A percentile compares a stretch with the other conserved stretches of the same genome.
Evolutionary conservation across 2,329 filamentous ascomycete species (phyloP).

Genomic region (Lasiodiplodia sp.): DNA sequence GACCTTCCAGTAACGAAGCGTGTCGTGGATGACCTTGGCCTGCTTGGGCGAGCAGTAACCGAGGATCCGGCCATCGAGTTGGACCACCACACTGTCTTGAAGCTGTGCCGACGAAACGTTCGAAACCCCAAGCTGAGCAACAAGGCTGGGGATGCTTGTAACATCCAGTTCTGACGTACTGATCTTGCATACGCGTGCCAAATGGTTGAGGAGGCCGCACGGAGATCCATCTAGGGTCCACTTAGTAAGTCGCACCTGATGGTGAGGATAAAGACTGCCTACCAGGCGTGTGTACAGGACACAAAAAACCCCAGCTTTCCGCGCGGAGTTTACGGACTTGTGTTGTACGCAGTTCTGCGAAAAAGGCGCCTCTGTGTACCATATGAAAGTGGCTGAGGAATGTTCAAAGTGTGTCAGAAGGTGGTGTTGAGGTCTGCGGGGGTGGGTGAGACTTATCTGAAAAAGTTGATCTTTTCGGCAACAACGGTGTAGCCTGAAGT

Average conservation of each 20-base stretch:
- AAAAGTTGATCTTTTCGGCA: constrained; percentile 98
- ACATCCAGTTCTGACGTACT: constrained; percentile 78
- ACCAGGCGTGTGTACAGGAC: constrained; percentile 92
- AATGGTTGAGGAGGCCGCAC: constrained; percentile 92
- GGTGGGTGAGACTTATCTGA: constrained; percentile 77
- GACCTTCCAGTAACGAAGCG: constrained; percentile 94
- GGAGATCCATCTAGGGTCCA: constrained; percentile 72
- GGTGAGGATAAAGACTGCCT: no score
- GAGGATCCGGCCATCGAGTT: constrained; percentile 87
- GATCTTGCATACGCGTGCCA: constrained; percentile 93
- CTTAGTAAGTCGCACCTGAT: no score
- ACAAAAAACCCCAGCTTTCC: constrained; percentile 98
- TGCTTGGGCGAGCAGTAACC: constrained; percentile 90
- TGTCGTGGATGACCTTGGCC: constrained; percentile 82
- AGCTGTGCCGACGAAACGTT: constrained; percentile 78
- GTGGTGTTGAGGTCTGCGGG: no score
- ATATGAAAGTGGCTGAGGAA: constrained; percentile 55
- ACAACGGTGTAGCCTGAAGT: constrained; percentile 95
- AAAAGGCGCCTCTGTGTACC: constrained; percentile 99
- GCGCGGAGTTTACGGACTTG: constrained; percentile 87
- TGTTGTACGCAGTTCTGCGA: constrained; percentile 95
- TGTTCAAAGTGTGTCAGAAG: no score
- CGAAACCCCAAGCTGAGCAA: constrained; percentile 81
- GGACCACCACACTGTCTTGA: constrained; percentile 84
- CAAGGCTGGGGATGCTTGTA: constrained; percentile 74